These are phyloP conservation scores for Trametes gibbosa DNA, from an alignment of 768 basidiomycete species.

Conservation along the genomic window DNA sequence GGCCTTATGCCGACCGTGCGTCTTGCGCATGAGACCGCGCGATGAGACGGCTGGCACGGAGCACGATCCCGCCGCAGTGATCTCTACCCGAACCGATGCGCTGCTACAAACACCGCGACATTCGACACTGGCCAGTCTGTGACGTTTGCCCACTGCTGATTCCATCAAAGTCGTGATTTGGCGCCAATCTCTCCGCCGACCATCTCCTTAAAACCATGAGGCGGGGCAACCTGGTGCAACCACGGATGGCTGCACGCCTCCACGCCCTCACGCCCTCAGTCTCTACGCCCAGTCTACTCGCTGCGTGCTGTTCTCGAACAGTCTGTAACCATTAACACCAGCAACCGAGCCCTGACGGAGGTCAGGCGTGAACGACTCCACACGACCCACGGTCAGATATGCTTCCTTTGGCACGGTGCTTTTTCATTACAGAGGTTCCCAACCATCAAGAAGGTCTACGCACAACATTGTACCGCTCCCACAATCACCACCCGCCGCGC, in stretches of 20 bases:
- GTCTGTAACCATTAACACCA: background rate
- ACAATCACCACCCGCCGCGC: background rate
- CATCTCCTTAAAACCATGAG: conserved; percentile 16
- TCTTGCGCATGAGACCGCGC: too few species aligned
- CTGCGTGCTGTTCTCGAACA: background rate
- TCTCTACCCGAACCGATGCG: background rate
- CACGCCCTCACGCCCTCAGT: background rate
- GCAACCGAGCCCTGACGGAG: background rate
- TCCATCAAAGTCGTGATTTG: conserved; percentile 18
- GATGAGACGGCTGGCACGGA: too few species aligned
- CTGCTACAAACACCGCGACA: background rate
- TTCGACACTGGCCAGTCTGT: background rate
- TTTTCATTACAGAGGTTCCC: background rate
- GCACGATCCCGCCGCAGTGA: background rate
- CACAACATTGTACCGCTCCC: background rate
- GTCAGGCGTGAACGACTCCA: background rate
- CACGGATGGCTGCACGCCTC: conserved; percentile 13
- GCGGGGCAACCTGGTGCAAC: conserved; percentile 12
- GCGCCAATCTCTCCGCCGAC: conserved; percentile 14
- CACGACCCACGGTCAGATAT: conserved; percentile 7
- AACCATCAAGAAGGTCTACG: conserved; percentile 8
- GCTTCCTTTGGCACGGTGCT: background rate
- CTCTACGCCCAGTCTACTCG: background rate
- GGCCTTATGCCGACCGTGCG: too few species aligned
- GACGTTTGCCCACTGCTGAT: conserved; percentile 3